Base-by-base conservation (phyloP, 2,329 filamentous ascomycete species). In the Verticillium longisporum region DNA sequence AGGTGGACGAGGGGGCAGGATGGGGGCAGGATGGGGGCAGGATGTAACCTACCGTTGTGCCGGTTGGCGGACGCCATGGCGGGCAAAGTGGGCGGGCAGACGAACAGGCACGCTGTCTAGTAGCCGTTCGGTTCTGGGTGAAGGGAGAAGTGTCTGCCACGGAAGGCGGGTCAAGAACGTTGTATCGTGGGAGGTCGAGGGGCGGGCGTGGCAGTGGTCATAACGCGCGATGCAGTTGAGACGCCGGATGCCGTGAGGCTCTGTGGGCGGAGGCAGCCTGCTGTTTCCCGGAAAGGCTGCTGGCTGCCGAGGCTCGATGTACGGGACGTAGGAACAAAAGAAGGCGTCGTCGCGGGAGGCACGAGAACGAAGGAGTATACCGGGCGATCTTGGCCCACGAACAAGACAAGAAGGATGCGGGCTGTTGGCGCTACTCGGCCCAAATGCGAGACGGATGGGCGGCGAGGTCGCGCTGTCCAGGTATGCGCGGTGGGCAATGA, bases 11-110 rank as follows among this genome's bases (percentile, higher is more conserved):
- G 4, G 41, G 7, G n/a, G 15, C 7, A 11, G 41, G 7, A 18
- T 15, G 18, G 7, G 41, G 18, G 41, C n/a, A 21, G 6, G 41
- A n/a, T 11, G 41, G n/a, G 21, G 38, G 26, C 54, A 55, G 33
- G 33, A 36, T 15, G 56, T 5, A 26, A 57, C 53, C 59, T 50
- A 65, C 64, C 59, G 59, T 63, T 64, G 50, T 61, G 57, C 21
- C 61, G 59, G 53, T 65, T 63, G 36, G 64, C 57, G 54, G 64
- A 61, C 34, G 62, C 64, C 64, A 65, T 65, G 63, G 18, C 54
- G 37, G 18, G 5, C 15, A 50, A 9, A 21, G 5, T 1, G 6
- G 3, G n/a, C 18, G 41, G 4, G n/a, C 26, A 3, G 26, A 26
- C 26, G 3, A 26, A 26, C 26, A 26, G 15, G 41, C 41, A 21